These are phyloP conservation scores for Elongisporangium anandrum DNA, from an alignment of 352 stramenopile genomes.

Conservation along the genomic window DNA sequence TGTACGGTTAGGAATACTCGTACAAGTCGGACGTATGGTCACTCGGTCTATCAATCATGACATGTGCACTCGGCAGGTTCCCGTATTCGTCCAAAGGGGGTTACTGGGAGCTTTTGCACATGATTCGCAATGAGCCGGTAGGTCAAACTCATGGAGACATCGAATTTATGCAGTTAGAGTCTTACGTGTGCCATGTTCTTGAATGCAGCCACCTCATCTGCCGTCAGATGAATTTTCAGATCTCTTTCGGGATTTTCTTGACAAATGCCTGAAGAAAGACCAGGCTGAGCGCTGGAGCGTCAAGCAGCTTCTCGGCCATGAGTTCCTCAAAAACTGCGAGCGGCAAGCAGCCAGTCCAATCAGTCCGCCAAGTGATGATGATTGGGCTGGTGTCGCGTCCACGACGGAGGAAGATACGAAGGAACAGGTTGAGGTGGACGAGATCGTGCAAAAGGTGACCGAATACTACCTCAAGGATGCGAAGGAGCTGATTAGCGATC, in stretches of 20 bases:
- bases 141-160: slow-evolving; percentile 2
- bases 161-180: too few relatives aligned
- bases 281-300: slow-evolving; percentile 76
- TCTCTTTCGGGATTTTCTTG: slow-evolving; percentile 73
- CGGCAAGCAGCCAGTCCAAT: slow-evolving; percentile 4
- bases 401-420: slow-evolving; percentile 23
- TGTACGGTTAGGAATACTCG: slow-evolving; percentile 76
- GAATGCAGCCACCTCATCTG: slow-evolving; percentile 48
- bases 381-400: not conserved
- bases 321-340: slow-evolving; percentile 55
- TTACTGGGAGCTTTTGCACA: slow-evolving; percentile 89
- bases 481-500: slow-evolving; percentile 67
- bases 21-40: slow-evolving; percentile 89
- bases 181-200: too few relatives aligned
- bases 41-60: slow-evolving; percentile 86
- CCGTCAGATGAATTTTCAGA: slow-evolving; percentile 69
- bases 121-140: slow-evolving; percentile 82
- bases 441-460: slow-evolving; percentile 72
- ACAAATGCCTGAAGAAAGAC: slow-evolving; percentile 79
- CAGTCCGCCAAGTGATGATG: slow-evolving; percentile 26
- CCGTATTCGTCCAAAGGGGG: slow-evolving; percentile 82
- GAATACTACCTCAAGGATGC: slow-evolving; percentile 79
- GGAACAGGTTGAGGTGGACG: slow-evolving; percentile 65
- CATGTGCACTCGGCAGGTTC: slow-evolving; percentile 85
- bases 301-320: slow-evolving; percentile 70